These are phyloP conservation scores for Xylariaceae sp. DNA, from an alignment of 2,329 filamentous ascomycete genomes.

Conservation along the genomic window DNA sequence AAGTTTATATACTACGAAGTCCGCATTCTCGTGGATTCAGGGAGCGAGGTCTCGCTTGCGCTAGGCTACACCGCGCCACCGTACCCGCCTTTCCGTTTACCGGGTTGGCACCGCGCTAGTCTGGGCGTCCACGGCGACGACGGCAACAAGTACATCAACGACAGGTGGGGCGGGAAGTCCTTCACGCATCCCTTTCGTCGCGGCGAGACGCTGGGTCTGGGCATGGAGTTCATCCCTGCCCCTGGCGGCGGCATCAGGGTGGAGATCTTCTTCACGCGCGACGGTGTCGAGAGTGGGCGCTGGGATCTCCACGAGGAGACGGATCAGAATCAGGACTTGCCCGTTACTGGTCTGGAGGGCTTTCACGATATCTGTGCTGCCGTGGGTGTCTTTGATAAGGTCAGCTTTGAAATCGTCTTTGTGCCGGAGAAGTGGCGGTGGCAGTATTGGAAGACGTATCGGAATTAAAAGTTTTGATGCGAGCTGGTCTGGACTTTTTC, in stretches of 20 bases:
- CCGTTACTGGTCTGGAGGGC: conserved; percentile 63
- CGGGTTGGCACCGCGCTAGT: conserved; percentile 73
- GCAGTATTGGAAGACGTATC: conserved; percentile 22
- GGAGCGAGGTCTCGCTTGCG: conserved; percentile 47
- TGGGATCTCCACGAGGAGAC: conserved; percentile 75
- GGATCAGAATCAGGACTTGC: conserved; percentile 56
- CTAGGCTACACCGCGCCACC: conserved; percentile 68
- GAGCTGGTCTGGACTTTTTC: too few species aligned
- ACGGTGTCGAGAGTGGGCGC: conserved; percentile 52
- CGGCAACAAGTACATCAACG: conserved; percentile 69
- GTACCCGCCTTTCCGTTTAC: conserved; percentile 71
- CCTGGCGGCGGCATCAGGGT: conserved; percentile 39
- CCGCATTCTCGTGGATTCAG: conserved; percentile 40
- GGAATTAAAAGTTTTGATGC: neutral
- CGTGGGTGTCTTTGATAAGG: conserved; percentile 64
- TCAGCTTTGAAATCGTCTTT: conserved; percentile 63
- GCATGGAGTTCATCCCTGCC: conserved; percentile 54
- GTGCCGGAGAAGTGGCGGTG: conserved; percentile 55
- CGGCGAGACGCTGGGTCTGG: conserved; percentile 65
- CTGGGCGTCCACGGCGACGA: conserved; percentile 76
- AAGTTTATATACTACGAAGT: conserved; percentile 70
- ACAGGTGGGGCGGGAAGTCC: conserved; percentile 64
- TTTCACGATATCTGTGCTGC: conserved; percentile 65
- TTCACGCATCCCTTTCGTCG: conserved; percentile 60
- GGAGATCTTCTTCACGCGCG: conserved; percentile 64